A percentile compares a stretch with the other conserved stretches of the same genome.
phyloP scores from a whole-genome alignment of 345 rosid genomes.

The Raphanus sativus region DNA sequence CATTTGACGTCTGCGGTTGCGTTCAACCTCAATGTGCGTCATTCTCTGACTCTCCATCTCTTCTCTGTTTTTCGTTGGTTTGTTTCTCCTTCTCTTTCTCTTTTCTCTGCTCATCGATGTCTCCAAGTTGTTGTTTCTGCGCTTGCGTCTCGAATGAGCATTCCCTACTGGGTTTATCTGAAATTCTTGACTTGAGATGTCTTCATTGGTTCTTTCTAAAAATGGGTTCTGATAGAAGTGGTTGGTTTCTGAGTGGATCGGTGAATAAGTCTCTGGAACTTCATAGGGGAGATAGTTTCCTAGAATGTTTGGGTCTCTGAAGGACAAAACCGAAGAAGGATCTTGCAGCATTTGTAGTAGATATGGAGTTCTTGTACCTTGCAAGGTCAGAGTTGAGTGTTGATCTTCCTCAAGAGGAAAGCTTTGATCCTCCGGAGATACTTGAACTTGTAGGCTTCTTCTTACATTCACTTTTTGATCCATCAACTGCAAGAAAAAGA shows the following conservation, averaged over 20 bases:
- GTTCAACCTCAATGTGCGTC: conserved; percentile 85
- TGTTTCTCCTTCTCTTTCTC: conserved; percentile 62
- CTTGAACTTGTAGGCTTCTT: conserved; percentile 41
- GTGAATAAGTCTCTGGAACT: conserved; percentile 50
- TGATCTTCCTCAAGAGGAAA: conserved; percentile 42
- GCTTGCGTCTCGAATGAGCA: conserved; percentile 29
- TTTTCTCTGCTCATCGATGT: conserved; percentile 43
- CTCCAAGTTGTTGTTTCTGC: conserved; percentile 37
- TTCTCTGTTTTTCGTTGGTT: conserved; percentile 60
- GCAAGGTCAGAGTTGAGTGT: conserved; percentile 39
- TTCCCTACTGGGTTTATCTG: conserved; percentile 7
- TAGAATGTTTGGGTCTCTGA: conserved; percentile 61
- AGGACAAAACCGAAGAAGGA: conserved; percentile 43
- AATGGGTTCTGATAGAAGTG: conserved; percentile 40
- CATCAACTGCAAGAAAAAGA: conserved; percentile 51
- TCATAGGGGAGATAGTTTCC: conserved; percentile 68
- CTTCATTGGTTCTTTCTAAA: conserved; percentile 41
- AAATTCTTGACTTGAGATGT: conserved; percentile 41
- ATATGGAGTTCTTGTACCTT: conserved; percentile 55
- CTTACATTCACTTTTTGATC: conserved; percentile 50
- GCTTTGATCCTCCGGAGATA: conserved; percentile 36
- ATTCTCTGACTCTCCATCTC: conserved; percentile 81
- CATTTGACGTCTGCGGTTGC: conserved; percentile 87
- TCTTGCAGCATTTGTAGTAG: conserved; percentile 71
- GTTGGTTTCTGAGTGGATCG: conserved; percentile 58